Base-by-base conservation (phyloP, 2,329 filamentous ascomycete species). In the Ploettnerulaceae sp. region DNA sequence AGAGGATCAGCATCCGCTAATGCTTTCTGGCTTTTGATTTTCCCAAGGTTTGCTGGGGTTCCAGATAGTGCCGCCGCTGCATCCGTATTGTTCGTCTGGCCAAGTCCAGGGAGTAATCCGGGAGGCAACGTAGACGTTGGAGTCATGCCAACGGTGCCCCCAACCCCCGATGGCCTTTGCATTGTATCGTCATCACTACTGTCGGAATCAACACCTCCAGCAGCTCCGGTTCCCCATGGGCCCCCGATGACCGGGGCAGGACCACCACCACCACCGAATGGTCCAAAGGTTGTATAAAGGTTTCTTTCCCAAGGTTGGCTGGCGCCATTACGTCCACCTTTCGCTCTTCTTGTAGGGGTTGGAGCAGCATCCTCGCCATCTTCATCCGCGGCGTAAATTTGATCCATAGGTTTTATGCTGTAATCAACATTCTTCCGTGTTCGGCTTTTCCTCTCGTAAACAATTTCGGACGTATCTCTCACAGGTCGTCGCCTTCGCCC, bases 1-100 rank as follows among this genome's bases (percentile, higher is more conserved):
- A 98, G 76, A 34, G 93, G 93, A 63, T 97, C 93, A 3, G 90
- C 88, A 69, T 98, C 93, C 17, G 91, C 91, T 37, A 96, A 76
- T 3, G 88, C 83, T 64, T 95, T 94, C 61, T 84, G 86, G 63
- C 95, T 90, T 69, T 94, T 96, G 60, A 97, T 77, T 67, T 91
- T 96, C 55, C 93, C 93, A 28, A 97, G 81, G 56, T 94, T 93
- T 7, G 87, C 86, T 3, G 89, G 79, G 8, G 79, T 82, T 11
- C 80, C 81, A 20, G 77, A 74, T 36, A 71, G 62, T 6, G 70
- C 69, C 59, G 73, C 76, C 21, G 74, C 67, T 14, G 77, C 65
- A 56, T 85, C 81, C 34, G 70, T 69, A 49, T 73, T 75, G 56
- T 77, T 75, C 32, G 75, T 66, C 61, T 82, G 79, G 3, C 59